phyloP scores from a whole-genome alignment of 2,329 filamentous ascomycete species.

The Huntiella savannae region DNA sequence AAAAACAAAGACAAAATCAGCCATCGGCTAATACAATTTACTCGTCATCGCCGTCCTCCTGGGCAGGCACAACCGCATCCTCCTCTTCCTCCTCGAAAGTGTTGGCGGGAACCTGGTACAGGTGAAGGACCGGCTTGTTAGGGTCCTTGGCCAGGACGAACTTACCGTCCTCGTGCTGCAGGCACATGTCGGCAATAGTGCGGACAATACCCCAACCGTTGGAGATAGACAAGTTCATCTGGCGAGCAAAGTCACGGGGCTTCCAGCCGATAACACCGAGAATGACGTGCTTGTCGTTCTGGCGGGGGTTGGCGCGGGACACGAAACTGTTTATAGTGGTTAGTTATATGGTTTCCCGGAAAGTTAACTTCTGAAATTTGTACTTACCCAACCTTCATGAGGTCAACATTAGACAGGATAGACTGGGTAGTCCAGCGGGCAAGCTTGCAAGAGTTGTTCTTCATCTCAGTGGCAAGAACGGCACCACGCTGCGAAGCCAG shows the following conservation, averaged over 20 bases:
- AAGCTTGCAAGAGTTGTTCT: conserved; percentile 99
- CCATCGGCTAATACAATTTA: not conserved
- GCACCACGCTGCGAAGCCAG: conserved; percentile 87
- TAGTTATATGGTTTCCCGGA: not conserved
- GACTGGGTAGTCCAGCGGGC: conserved; percentile 94
- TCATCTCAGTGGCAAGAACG: conserved; percentile 98
- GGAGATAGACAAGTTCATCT: conserved; percentile 94
- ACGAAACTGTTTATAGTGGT: conserved; percentile 49
- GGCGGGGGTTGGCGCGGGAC: conserved; percentile 80
- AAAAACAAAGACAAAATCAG: conserved; percentile 1
- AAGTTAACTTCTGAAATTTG: not conserved
- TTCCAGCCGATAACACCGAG: conserved; percentile 96
- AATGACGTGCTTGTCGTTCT: conserved; percentile 82
- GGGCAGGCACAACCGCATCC: conserved; percentile 27
- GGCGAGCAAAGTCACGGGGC: conserved; percentile 83
- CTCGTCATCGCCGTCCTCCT: conserved; percentile 6
- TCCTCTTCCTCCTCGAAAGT: conserved; percentile 70
- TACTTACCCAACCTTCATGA: conserved; percentile 89
- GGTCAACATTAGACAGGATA: conserved; percentile 89
- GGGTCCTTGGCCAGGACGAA: conserved; percentile 77
- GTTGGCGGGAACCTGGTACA: conserved; percentile 76
- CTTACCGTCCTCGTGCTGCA: conserved; percentile 58
- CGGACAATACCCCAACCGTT: conserved; percentile 99
- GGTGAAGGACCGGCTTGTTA: conserved; percentile 83
- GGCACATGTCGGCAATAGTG: conserved; percentile 89